Evolutionary conservation across 2,329 filamentous ascomycete species (phyloP).

Genomic region (Domatiomyces globalis): DNA sequence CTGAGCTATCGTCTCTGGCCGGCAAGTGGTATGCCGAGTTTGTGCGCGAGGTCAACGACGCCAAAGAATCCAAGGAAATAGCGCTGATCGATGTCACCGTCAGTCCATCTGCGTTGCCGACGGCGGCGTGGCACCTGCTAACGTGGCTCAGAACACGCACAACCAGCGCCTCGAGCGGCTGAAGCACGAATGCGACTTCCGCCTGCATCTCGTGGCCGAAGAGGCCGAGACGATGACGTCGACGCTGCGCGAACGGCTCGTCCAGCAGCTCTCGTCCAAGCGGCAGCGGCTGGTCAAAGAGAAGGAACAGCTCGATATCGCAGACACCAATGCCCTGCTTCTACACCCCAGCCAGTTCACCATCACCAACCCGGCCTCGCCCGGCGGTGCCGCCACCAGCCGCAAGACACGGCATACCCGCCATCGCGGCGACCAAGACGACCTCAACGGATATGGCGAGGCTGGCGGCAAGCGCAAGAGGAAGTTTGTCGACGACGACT

Average conservation of each 20-base stretch:
- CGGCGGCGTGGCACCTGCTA: conserved; percentile 1
- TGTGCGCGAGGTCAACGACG: conserved; percentile 71
- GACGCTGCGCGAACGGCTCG: conserved; percentile 48
- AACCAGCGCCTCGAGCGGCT: conserved; percentile 42
- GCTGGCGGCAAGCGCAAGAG: conserved; percentile 42
- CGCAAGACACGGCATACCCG: conserved; percentile 50
- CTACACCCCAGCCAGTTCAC: conserved; percentile 53
- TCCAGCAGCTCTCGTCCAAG: conserved; percentile 43
- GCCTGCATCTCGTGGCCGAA: conserved; percentile 47
- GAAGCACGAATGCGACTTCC: conserved; percentile 43
- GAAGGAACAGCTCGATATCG: conserved; percentile 53
- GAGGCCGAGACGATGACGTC: conserved; percentile 45
- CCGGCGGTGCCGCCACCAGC: conserved; percentile 45
- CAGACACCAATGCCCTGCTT: conserved; percentile 50
- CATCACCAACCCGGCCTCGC: conserved; percentile 49
- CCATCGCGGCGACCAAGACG: conserved; percentile 41
- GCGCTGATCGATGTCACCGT: conserved; percentile 72
- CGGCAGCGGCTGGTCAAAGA: conserved; percentile 45
- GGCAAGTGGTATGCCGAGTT: conserved; percentile 78
- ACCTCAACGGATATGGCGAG: conserved; percentile 35
- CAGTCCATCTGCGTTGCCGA: conserved; percentile 15
- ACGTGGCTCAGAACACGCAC: conserved; percentile 40
- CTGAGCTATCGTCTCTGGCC: conserved; percentile 50
- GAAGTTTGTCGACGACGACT: conserved; percentile 44
- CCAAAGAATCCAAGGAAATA: conserved; percentile 75